A percentile compares a stretch with the other conserved stretches of the same genome.
These are phyloP conservation scores for Xylaria hypoxylon DNA, from an alignment of 2,329 filamentous ascomycete species.

Conservation along the genomic window DNA sequence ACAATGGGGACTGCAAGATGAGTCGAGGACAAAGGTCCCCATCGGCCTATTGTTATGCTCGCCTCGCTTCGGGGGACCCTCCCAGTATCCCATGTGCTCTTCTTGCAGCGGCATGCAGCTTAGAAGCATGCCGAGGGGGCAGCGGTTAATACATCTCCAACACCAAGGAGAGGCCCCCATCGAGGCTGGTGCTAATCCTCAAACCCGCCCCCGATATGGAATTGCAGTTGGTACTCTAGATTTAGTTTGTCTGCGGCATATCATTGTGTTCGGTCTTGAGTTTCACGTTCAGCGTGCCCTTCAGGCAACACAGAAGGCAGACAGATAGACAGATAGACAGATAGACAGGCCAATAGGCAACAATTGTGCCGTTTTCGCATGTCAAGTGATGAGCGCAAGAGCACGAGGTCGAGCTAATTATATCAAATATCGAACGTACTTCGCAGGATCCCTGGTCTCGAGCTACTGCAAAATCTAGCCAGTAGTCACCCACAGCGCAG, in stretches of 20 bases:
- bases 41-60: constrained; percentile 28
- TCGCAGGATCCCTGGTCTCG: constrained; percentile 46
- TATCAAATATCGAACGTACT: constrained; percentile 53
- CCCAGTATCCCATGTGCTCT: constrained; percentile 32
- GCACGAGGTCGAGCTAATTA: constrained; percentile 53
- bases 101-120: constrained; percentile 32
- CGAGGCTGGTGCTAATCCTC: constrained; percentile 42
- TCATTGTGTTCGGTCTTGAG: constrained; percentile 14
- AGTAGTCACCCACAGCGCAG: constrained; percentile 47
- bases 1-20: constrained; percentile 42
- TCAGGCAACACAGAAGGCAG: not conserved
- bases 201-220: constrained; percentile 45
- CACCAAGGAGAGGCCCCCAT: constrained; percentile 37
- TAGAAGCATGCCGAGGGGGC: constrained; percentile 26
- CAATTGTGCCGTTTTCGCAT: constrained; percentile 32
- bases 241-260: constrained; percentile 12
- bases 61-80: constrained; percentile 37
- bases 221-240: constrained; percentile 21
- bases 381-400: constrained; percentile 47
- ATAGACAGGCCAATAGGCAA: not conserved
- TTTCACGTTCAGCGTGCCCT: constrained; percentile 4
- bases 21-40: constrained; percentile 23
- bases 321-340: constrained; percentile 3
- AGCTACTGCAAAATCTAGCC: constrained; percentile 52
- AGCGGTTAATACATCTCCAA: constrained; percentile 41